Evolutionary conservation across 164 flowering plant species (phyloP).

Genomic region (Cinnamomum micranthum): DNA sequence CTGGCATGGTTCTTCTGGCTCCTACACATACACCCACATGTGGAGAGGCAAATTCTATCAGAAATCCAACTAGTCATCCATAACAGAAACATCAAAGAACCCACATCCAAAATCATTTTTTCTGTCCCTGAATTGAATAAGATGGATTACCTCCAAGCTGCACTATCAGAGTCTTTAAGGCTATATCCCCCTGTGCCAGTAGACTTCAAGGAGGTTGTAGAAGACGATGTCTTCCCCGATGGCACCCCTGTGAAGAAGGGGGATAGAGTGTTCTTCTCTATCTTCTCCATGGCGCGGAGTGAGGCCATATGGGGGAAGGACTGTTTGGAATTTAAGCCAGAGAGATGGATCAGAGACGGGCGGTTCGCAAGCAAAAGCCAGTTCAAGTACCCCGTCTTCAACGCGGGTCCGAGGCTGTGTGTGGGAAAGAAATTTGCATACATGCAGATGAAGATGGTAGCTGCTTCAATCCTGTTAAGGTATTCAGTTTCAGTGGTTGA

Average conservation of each 20-base stretch:
- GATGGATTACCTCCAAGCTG: conserved; percentile 70
- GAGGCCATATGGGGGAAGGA: conserved; percentile 60
- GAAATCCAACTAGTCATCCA: conserved; percentile 35
- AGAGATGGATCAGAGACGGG: conserved; percentile 57
- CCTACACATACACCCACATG: conserved; percentile 37
- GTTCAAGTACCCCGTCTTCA: conserved; percentile 50
- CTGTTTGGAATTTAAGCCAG: conserved; percentile 56
- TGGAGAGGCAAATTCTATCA: conserved; percentile 35
- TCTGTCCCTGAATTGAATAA: conserved; percentile 37
- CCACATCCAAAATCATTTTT: conserved; percentile 14
- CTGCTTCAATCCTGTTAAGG: conserved; percentile 46
- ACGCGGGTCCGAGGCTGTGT: conserved; percentile 60
- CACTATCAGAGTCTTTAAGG: conserved; percentile 51
- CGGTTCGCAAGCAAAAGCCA: conserved; percentile 32
- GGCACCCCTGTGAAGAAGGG: conserved; percentile 44
- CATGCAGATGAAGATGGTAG: conserved; percentile 68
- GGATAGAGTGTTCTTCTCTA: conserved; percentile 32
- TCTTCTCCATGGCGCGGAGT: conserved; percentile 43
- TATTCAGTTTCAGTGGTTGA: conserved; percentile 36
- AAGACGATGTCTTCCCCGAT: conserved; percentile 54
- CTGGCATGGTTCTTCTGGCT: conserved; percentile 79
- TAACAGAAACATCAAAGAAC: not conserved
- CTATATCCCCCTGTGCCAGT: conserved; percentile 64
- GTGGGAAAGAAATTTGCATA: conserved; percentile 61
- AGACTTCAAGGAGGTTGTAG: conserved; percentile 48